Base-by-base conservation (phyloP, 495 filamentous ascomycete genomes). In the Neurospora sp. region DNA sequence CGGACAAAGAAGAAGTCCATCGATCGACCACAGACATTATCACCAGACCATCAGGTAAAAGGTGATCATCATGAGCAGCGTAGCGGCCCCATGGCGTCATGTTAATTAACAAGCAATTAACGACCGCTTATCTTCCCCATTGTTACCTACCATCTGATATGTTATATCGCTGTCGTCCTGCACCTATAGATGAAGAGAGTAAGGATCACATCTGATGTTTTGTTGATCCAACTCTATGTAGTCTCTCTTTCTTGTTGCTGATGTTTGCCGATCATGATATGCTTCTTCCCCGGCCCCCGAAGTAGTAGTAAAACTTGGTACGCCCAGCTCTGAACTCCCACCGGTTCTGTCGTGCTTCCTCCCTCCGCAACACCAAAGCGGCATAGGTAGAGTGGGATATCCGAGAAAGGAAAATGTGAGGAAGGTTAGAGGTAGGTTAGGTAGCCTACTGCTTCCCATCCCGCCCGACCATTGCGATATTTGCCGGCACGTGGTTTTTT, bases 401-500 rank as follows among this genome's bases (percentile, higher is more conserved):
- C 72, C 74, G 74, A 74, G 73, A 69, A 69, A 76, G 69, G 62
- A 42, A 20, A 27, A 23, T 38, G 54, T 39, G 48, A 62, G 70
- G 31, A 76, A 41, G 73, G 39, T 75, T 23, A 44, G 35, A 35
- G 35, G 35, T 35, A 35, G 35, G 35, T 35, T 35, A 35, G 69
- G 70, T 70, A 62, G 41, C 1, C 73, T 38, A 71, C 75, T 76
- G 70, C 70, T 39, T 41, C 42, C 14, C 69, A 59, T 40, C 14
- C 41, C 54, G 54, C 12, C 3, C 54, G 14, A 18, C 54, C 54
- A 35, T 66, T 66, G 54, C 54, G 54, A 66, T 35, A 35, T 35
- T 37, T 48, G 42, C 27, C 73, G 69, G 75, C 79, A 82, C 80
- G 79, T 82, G 79, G 78, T 9, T 73, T 73, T 69, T 72, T 70